phyloP scores from a whole-genome alignment of 139 green algal species.

The Raphidocelis subcapitata region DNA sequence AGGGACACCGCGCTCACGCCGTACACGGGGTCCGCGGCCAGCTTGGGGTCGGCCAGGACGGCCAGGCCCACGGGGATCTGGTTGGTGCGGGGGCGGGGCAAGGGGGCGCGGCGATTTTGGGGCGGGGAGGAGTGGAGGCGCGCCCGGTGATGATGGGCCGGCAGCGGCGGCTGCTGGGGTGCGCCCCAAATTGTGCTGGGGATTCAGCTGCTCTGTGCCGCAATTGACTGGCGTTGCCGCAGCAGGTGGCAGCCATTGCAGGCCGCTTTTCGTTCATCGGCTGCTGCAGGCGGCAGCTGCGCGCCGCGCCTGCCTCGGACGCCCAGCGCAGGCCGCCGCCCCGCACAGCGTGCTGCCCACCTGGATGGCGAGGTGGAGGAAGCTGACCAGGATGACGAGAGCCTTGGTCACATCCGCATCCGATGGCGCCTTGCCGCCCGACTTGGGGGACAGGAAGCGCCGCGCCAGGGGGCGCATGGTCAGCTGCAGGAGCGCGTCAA shows the following conservation, averaged over 20 bases:
- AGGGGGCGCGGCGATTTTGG: neutral
- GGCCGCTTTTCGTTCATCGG: neutral
- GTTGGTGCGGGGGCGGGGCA: neutral
- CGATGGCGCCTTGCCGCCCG: neutral
- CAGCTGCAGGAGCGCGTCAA: slow-evolving; percentile 12
- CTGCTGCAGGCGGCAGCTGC: neutral
- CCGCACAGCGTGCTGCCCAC: neutral
- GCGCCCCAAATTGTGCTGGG: neutral
- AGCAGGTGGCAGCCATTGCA: neutral
- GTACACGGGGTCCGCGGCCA: slow-evolving; percentile 28
- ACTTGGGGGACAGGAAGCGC: neutral
- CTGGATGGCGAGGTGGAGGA: slow-evolving; percentile 21
- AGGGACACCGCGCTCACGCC: slow-evolving; percentile 15
- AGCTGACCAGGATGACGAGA: slow-evolving; percentile 22
- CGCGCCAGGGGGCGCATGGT: neutral
- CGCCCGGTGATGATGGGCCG: neutral
- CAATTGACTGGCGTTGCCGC: neutral
- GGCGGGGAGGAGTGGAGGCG: neutral
- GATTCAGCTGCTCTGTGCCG: neutral
- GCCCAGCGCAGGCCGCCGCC: neutral
- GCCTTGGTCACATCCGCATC: neutral
- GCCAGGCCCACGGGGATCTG: slow-evolving; percentile 39
- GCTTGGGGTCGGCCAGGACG: slow-evolving; percentile 24
- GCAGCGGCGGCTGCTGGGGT: neutral
- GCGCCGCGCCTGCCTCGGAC: no score